Evolutionary conservation across 1,139 yeast species (phyloP), one percentile per base, ranked within the genome.

Genomic region (Scheffersomyces titani): DNA sequence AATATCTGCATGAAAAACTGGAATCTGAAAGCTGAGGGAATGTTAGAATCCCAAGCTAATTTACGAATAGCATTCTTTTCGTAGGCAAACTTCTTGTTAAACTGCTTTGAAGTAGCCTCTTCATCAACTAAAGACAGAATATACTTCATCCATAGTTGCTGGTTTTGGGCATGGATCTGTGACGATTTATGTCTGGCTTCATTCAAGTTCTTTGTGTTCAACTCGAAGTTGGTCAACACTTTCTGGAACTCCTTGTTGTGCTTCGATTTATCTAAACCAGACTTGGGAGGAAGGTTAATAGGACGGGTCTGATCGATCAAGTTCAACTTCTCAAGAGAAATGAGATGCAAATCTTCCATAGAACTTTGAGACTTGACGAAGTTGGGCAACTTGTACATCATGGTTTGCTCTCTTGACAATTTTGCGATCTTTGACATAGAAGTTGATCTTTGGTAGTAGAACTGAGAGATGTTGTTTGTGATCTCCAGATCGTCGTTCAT

Each of bases 281-380:
- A 63, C 59, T 80, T 80, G 0, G 84, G 84, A 19, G 84, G 84
- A 47, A 80, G 67, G 60, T 80, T 75, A 47, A 78, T 78, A 20
- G 84, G 84, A 55, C 84, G 70, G 3, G 81, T 72, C 63, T 78
- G 83, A 63, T 80, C 83, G 21, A 79, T 63, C 16, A 67, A 65
- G 51, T 66, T 71, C 52, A 79, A 67, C 55, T 79, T 79, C 59
- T 79, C 83, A 1, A 74, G 75, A n/a, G 82, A 77, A 5, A 79
- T 70, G 47, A 78, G 68, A 49, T 71, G 70, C 54, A 79, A 64
- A 56, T 78, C 83, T 51, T 79, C 83, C 51, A 75, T 62, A n/a
- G 81, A 77, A 9, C 77, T 70, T 61, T 79, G 83, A 2, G 80
- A 72, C 59, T 70, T 75, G 45, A 80, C 70, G 56, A 66, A 80